Evolutionary conservation across 768 basidiomycete species (phyloP), one percentile per base, ranked within the genome.

Genomic region (Leccinum fibrillosum): DNA sequence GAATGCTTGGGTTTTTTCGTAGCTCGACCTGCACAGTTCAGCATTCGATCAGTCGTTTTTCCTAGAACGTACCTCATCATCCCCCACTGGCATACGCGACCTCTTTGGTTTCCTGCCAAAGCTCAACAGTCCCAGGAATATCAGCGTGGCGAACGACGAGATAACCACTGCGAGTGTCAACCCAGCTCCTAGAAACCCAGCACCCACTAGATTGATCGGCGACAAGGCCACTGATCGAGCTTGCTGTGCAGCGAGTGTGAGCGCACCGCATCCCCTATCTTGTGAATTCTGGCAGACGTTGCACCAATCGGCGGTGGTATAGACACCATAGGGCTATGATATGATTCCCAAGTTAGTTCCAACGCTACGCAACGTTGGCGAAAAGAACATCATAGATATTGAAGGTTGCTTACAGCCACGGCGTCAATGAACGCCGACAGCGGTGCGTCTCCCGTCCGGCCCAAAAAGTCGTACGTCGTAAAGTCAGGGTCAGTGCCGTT

Each of bases 101-200:
- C 52, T 52, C 42, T 9, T 63, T 51, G 32, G 28, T 53, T 54
- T 59, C 45, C 17, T 74, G 10, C 67, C 63, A 35, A 76, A 55
- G 23, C 57, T 65, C 57, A 75, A 21, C 28, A 74, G 6, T 5
- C 84, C 81, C 49, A 80, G 51, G 66, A 80, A 77, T 15, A 66
- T 68, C 34, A 84, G 64, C 15, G 75, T 58, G 3, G 64, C 72
- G 17, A 82, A 62, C 61, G 78, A 70, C 12, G 73, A 59, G 32
- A 78, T 62, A 44, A 70, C 70, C 11, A 82, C 74, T 5, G 72
- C 78, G 39, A 84, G 64, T 12, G 78, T 78, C 58, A 86, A 65
- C 12, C 83, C 82, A 4, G 86, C 86, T 28, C 86, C 86, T 13
- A 88, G 74, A 72, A 86, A 84, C 1, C 86, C 86, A n/a, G 86